These are phyloP conservation scores for Triadica sebifera DNA, from an alignment of 345 rosid species.

Conservation along the genomic window DNA sequence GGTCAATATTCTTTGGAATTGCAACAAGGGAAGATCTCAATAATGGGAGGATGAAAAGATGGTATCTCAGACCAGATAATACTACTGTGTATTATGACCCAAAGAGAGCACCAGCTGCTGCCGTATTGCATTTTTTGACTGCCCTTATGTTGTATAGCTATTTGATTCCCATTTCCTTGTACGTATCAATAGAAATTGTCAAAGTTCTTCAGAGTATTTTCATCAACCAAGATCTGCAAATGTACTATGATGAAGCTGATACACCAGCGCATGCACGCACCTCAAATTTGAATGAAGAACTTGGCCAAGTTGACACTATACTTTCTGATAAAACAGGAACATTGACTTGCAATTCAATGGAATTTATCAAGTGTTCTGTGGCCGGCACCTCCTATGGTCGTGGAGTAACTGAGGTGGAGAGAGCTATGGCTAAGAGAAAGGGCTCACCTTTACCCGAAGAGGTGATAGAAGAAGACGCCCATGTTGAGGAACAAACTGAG, in stretches of 20 bases:
- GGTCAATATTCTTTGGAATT: constrained; percentile 75
- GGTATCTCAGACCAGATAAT: constrained; percentile 90
- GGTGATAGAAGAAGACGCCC: constrained; percentile 30
- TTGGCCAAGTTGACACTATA: constrained; percentile 89
- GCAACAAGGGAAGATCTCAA: constrained; percentile 60
- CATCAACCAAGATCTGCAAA: constrained; percentile 73
- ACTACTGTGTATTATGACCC: constrained; percentile 72
- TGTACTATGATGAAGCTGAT: constrained; percentile 87
- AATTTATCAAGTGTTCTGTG: constrained; percentile 81
- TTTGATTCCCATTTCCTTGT: constrained; percentile 89
- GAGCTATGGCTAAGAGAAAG: constrained; percentile 67
- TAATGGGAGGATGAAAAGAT: constrained; percentile 74
- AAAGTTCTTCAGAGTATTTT: constrained; percentile 88
- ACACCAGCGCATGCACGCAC: constrained; percentile 91
- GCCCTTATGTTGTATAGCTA: constrained; percentile 85
- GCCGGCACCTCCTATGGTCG: constrained; percentile 85
- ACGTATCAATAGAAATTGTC: constrained; percentile 89
- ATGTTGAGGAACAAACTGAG: constrained; percentile 26
- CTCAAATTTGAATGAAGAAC: constrained; percentile 98
- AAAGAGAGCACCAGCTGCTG: constrained; percentile 54
- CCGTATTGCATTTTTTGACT: constrained; percentile 66
- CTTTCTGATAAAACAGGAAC: constrained; percentile 96
- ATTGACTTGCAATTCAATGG: constrained; percentile 95
- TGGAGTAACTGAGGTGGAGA: constrained; percentile 87
- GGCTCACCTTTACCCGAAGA: constrained; percentile 49